phyloP scores from a whole-genome alignment of 768 basidiomycete species.

The Termitomyces sp. region DNA sequence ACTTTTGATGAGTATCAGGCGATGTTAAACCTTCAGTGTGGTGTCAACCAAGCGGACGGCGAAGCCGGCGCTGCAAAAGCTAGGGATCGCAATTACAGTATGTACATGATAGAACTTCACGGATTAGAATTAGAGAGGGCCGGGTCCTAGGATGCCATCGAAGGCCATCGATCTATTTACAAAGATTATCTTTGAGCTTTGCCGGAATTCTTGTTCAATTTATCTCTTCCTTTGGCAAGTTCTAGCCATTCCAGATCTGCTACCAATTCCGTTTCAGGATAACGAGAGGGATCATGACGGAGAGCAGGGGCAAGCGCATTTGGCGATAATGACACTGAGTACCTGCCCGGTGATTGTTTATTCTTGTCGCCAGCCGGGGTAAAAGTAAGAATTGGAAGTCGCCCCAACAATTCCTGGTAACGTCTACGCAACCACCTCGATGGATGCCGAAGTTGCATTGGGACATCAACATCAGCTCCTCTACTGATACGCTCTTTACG shows the following conservation, averaged over 20 bases:
- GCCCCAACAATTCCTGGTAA: conserved; percentile 54
- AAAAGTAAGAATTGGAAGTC: conserved; percentile 51
- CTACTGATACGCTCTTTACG: conserved; percentile 22
- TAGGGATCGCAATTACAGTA: conserved; percentile 69
- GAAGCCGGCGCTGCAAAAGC: conserved; percentile 48
- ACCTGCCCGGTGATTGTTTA: conserved; percentile 12
- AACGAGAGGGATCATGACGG: conserved; percentile 16
- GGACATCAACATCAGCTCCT: not conserved
- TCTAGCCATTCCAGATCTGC: conserved; percentile 32
- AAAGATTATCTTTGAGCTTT: conserved; percentile 2
- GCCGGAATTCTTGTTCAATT: conserved; percentile 5
- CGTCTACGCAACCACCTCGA: conserved; percentile 49
- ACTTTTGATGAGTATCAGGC: conserved; percentile 90
- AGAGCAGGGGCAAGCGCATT: conserved; percentile 20
- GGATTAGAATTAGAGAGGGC: conserved; percentile 61
- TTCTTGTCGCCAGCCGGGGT: conserved; percentile 6
- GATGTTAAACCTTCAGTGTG: conserved; percentile 87
- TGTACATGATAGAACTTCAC: conserved; percentile 89
- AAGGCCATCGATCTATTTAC: not conserved
- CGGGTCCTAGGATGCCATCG: conserved; percentile 11
- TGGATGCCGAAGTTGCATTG: conserved; percentile 20
- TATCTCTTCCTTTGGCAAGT: conserved; percentile 6
- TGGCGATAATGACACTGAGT: conserved; percentile 27
- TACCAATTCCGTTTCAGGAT: conserved; percentile 22
- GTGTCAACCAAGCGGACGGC: conserved; percentile 59